Base-by-base conservation (phyloP, 441 rosid genomes). In the Eutrema salsugineum region DNA sequence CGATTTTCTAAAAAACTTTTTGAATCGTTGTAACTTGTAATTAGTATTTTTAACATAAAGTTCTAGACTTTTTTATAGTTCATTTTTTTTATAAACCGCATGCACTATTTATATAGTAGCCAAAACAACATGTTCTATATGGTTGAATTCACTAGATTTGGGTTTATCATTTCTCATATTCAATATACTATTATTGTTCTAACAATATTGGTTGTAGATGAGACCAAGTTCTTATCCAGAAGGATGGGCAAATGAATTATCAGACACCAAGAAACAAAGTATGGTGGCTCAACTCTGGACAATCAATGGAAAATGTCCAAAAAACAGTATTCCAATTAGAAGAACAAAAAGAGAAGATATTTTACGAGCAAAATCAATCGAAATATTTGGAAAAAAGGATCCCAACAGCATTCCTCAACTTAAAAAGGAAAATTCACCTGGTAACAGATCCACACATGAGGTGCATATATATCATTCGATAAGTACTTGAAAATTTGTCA, bases 261-360 rank as follows among this genome's bases (percentile, higher is more conserved):
- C 11, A 54, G 17, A 54, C 6, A 10, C 19, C 2, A 5, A 48
- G 6, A 48, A 48, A 1, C 14, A 19, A 0, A 32, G 7, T 16
- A 32, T 56, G 22, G 43, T 78, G 15, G 62, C 66, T 43, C 87
- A 85, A 48, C 4, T 67, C 32, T 85, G 87, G 89, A 84, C 81
- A 16, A 47, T 51, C 76, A 83, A 77, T 11, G 87, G 83, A 15
- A 65, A 65, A n/a, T 85, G 83, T 50, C 86, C 86, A 0, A 35
- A 72, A 46, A 79, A 80, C 27, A 85, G 82, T 1, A 53, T 83
- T 59, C 79, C 89, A 1, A 36, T 85, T 6, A 75, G 84, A 73
- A 82, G 87, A 81, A 78, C 82, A 5, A 82, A 16, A 68, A 59
- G 47, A 68, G 80, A 79, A 50, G 84, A 85, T 56, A 40, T 83